Percentiles rank a stretch among this genome's conserved stretches.
phyloP scores from a whole-genome alignment of 352 stramenopile genomes.

The Globisporangium paddicum region DNA sequence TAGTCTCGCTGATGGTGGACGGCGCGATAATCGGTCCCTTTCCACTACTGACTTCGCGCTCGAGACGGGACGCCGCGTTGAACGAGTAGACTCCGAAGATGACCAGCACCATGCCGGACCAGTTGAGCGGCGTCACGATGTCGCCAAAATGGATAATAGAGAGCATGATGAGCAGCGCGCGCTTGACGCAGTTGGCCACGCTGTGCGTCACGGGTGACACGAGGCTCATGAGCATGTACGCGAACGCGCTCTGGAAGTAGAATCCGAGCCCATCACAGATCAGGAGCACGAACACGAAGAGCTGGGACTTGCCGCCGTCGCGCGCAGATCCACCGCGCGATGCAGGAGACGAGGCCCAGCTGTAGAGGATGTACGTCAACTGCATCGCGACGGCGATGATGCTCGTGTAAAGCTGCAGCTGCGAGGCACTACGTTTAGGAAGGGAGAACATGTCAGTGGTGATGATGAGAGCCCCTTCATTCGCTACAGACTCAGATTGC shows the following conservation, averaged over 20 bases:
- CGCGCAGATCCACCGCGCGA: slow-evolving; percentile 17
- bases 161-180: slow-evolving; percentile 86
- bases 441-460: neutral
- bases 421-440: slow-evolving; percentile 41
- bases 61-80: slow-evolving; percentile 63
- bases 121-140: slow-evolving; percentile 74
- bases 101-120: slow-evolving; percentile 83
- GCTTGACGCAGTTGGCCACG: slow-evolving; percentile 90
- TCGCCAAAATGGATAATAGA: slow-evolving; percentile 91
- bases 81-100: slow-evolving; percentile 88
- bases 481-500: slow-evolving; percentile 5
- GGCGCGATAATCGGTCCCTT: slow-evolving; percentile 26
- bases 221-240: slow-evolving; percentile 90
- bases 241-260: slow-evolving; percentile 88
- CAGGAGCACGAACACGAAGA: slow-evolving; percentile 53
- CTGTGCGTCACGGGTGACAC: slow-evolving; percentile 89
- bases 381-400: slow-evolving; percentile 84
- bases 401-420: slow-evolving; percentile 90
- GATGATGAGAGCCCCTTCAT: no score
- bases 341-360: slow-evolving; percentile 40
- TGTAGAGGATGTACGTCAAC: slow-evolving; percentile 71
- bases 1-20: slow-evolving; percentile 4
- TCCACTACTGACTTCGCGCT: slow-evolving; percentile 22
- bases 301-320: slow-evolving; percentile 25
- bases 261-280: slow-evolving; percentile 76